Base-by-base conservation (phyloP, 768 basidiomycete species). In the Tephrocybe sp. region DNA sequence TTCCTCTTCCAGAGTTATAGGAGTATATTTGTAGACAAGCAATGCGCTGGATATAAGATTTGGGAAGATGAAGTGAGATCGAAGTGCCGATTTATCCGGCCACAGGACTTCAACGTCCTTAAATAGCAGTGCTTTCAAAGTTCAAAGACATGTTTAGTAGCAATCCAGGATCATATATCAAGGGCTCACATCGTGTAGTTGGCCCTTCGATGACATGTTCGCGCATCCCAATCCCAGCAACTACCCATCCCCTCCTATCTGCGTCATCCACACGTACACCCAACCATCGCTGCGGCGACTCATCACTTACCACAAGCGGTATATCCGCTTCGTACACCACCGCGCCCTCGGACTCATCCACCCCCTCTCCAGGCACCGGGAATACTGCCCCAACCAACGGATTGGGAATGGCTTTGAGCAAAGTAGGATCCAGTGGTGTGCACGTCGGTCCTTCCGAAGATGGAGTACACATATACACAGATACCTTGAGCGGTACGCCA, bases 291-390 rank as follows among this genome's bases (percentile, higher is more conserved):
- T 54, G 41, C 3, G 34, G 30, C 4, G 30, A 36, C 25, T 31
- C 55, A 42, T 53, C 42, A 2, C 24, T 52, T 23, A 48, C 53
- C 27, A 50, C 25, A 19, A 49, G 31, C 15, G 53, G 47, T 34
- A 84, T 36, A 33, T 73, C 65, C 9, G 75, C 77, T 59, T 86
- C 83, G 57, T 79, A 88, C 21, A 84, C 66, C 3, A 83, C 83
- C 1, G 85, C 70, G 0, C 86, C 88, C 49, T 89, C 88, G 8
- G 84, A 86, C 61, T 91, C 87, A 45, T 88, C 86, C 0, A 77
- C 63, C 0, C 88, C 88, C 64, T 85, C 82, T 13, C 78, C 64
- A 12, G 87, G 84, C 0, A 78, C 67, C 4, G 88, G 90, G 56
- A 90, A 91, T 10, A 69, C 64, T 34, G 64, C 66, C 2, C 74